Conservation (phyloP, 306 rosid genomes). For the Psophocarpus tetragonolobus region DNA sequence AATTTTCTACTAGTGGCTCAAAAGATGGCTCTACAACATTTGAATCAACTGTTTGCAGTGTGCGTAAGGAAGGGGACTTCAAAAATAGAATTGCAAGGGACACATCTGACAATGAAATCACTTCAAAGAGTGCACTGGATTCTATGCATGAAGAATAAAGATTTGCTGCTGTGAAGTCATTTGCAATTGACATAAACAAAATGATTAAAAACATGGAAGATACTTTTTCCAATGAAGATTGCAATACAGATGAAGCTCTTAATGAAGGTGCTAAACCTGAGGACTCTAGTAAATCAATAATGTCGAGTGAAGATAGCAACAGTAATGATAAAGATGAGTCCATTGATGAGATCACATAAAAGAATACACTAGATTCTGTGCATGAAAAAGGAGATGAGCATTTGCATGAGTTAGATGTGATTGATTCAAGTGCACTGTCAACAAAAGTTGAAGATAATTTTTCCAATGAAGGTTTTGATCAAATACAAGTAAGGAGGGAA, state of each 20-base stretch:
- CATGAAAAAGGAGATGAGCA: slow-evolving; percentile 36
- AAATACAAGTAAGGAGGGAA: slow-evolving; percentile 36
- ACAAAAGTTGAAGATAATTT: slow-evolving; percentile 34
- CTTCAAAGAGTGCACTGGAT: slow-evolving; percentile 48
- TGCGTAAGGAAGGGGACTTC: slow-evolving; percentile 55
- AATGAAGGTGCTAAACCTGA: slow-evolving; percentile 41
- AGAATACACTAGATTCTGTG: slow-evolving; percentile 41
- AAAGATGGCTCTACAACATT: slow-evolving; percentile 61
- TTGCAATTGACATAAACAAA: slow-evolving; percentile 40
- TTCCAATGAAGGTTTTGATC: slow-evolving; percentile 30
- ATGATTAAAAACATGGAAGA: slow-evolving; percentile 40
- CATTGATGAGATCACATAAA: slow-evolving; percentile 35
- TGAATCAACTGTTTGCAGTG: slow-evolving; percentile 52
- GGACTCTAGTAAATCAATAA: slow-evolving; percentile 37
- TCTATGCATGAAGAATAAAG: slow-evolving; percentile 46
- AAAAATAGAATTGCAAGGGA: slow-evolving; percentile 37
- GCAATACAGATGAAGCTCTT: slow-evolving; percentile 34
- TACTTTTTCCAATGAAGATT: slow-evolving; percentile 19
- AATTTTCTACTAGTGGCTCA: slow-evolving; percentile 52
- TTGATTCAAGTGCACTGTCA: slow-evolving; percentile 37
- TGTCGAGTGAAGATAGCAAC: slow-evolving; percentile 27
- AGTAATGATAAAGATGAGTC: slow-evolving; percentile 21
- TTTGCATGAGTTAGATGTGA: slow-evolving; percentile 36
- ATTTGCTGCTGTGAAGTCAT: slow-evolving; percentile 40
- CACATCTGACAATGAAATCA: slow-evolving; percentile 45